These are phyloP conservation scores for Flaveria trinervia DNA, from an alignment of 129 eudicot genomes.

Conservation along the genomic window DNA sequence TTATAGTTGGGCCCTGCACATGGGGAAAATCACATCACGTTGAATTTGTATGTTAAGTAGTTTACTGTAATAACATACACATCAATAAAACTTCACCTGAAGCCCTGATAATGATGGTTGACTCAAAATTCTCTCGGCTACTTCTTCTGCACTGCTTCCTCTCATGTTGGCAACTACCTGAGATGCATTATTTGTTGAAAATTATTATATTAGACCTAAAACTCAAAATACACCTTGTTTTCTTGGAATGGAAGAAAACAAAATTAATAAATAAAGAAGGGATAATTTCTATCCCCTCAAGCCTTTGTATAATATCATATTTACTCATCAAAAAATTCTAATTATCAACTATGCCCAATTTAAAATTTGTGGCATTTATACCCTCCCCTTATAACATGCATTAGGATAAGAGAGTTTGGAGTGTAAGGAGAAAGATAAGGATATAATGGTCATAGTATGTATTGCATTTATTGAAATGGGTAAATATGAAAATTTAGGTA, in stretches of 20 bases:
- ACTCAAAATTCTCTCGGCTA: slow-evolving; percentile 77
- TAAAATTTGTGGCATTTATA: background rate
- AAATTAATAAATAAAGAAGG: background rate
- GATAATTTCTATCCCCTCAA: background rate
- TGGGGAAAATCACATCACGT: slow-evolving; percentile 9
- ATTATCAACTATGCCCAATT: background rate
- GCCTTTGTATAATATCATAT: background rate
- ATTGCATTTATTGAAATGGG: background rate
- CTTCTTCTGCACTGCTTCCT: slow-evolving; percentile 86
- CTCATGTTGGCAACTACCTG: slow-evolving; percentile 97
- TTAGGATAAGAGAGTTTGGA: background rate
- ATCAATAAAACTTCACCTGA: slow-evolving; percentile 59
- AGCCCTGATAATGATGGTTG: slow-evolving; percentile 80
- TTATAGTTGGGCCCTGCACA: slow-evolving; percentile 85
- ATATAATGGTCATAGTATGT: background rate
- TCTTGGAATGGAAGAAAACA: slow-evolving; percentile 20
- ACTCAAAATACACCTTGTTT: background rate
- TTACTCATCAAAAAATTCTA: background rate
- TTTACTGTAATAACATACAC: background rate
- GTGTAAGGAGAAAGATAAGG: background rate
- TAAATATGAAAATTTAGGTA: background rate
- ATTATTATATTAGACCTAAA: background rate
- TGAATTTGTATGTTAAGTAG: slow-evolving; percentile 14
- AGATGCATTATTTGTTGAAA: slow-evolving; percentile 19
- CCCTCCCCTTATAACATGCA: background rate